phyloP scores from a whole-genome alignment of 2,329 filamentous ascomycete genomes.

The Ascochyta fabae region DNA sequence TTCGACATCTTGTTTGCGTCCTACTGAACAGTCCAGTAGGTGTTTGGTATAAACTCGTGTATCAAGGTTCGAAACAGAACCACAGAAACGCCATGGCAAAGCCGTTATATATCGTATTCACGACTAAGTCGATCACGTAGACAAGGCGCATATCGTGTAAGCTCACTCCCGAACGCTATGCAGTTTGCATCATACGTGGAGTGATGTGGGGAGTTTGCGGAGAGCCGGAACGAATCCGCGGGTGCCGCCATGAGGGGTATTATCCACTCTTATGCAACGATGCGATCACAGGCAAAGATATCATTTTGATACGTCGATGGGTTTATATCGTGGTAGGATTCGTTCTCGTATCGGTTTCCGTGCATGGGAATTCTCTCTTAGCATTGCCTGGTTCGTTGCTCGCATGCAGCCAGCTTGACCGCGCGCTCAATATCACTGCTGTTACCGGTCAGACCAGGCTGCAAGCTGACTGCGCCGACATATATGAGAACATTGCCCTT shows the following conservation, averaged over 20 bases:
- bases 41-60: too few species aligned
- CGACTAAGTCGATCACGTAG: background rate
- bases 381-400: background rate
- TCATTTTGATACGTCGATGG: background rate
- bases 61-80: background rate
- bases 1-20: background rate
- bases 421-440: background rate
- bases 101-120: background rate
- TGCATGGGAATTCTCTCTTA: background rate
- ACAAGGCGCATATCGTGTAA: background rate
- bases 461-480: background rate
- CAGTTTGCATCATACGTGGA: background rate
- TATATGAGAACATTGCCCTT: too few species aligned
- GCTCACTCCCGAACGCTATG: background rate
- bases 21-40: too few species aligned
- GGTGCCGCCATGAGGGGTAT: conserved; percentile 5
- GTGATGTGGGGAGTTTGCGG: conserved; percentile 12
- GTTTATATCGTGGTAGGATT: too few species aligned
- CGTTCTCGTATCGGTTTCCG: background rate
- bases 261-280: background rate
- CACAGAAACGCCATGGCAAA: background rate
- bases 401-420: background rate
- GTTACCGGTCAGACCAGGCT: background rate
- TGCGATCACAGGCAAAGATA: background rate
- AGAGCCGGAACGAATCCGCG: conserved; percentile 2